Percentiles rank a stretch among this genome's conserved stretches.
Conservation (phyloP, 2,329 filamentous ascomycete species). For the Stromatinia cepivora region DNA sequence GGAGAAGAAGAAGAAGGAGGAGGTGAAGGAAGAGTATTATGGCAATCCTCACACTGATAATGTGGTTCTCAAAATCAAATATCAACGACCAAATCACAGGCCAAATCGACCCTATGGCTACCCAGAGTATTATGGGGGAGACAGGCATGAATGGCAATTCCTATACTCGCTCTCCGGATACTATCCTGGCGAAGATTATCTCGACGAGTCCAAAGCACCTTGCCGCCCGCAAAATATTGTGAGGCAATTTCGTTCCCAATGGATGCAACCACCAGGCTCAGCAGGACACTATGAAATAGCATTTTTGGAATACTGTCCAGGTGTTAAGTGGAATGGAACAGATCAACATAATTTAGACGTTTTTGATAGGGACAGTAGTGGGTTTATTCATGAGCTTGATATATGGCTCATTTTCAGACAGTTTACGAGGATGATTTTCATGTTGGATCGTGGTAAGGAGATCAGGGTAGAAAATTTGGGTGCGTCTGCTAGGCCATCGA, state of each 20-base stretch:
- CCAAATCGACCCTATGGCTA: not conserved
- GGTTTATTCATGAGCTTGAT: not conserved
- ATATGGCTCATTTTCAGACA: conserved; percentile 11
- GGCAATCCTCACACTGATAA: not conserved
- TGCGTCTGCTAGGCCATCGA: not conserved
- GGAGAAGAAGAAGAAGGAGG: no score
- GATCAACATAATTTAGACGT: not conserved
- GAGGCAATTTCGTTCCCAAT: not conserved
- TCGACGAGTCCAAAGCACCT: no score
- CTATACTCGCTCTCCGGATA: not conserved
- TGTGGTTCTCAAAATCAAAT: not conserved
- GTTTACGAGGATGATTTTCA: conserved; percentile 13
- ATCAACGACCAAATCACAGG: not conserved
- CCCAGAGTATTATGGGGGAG: not conserved
- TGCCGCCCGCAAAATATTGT: not conserved
- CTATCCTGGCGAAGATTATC: not conserved
- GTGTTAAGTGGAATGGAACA: not conserved
- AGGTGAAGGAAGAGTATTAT: not conserved
- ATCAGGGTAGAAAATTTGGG: rapidly evolving
- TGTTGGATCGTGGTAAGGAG: conserved; percentile 10
- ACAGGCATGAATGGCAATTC: not conserved
- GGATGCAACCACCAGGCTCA: not conserved
- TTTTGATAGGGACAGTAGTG: not conserved
- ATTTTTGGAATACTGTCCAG: conserved; percentile 14
- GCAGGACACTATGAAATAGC: not conserved